Base-by-base conservation (phyloP, 306 rosid genomes). In the Fagus sylvatica region DNA sequence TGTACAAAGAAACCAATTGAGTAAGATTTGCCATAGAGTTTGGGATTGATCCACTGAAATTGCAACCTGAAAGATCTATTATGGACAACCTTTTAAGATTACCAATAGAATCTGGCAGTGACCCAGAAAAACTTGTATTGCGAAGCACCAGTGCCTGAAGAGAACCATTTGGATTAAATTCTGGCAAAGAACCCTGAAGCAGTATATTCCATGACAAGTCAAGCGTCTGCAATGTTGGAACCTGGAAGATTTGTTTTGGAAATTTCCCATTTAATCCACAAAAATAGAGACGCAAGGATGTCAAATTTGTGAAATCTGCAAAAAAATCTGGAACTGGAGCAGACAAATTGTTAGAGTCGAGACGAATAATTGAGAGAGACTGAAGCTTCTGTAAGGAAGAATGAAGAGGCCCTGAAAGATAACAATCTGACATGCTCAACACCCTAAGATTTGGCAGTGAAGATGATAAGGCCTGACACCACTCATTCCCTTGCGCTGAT, bases 371-470 rank as follows among this genome's bases (percentile, higher is more conserved):
- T 0, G 81, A 70, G 78, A 86, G 76, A 0, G 72, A 71, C 0
- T 0, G 61, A 56, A 86, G 86, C 28, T 80, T 80, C 79, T 0
- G 43, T 40, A 81, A n/a, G 1, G 81, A 69, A 1, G 2, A 15
- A 70, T 78, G 71, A 32, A 88, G 66, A 4, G 87, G 85, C 55
- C 91, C 89, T 2, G 76, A 13, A 15, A 88, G 74, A 65, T 32
- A 4, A 65, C 87, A 85, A 0, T 0, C 0, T 0, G 66, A 13
- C 84, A 88, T 75, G 71, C 76, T 70, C 41, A 88, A 2, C 32
- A 80, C 42, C 42, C 42, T 40, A 4, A 40, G 42, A 40, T 40
- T 40, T 40, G 42, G 42, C 42, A 40, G 46, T 41, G 46, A 41
- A 41, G 46, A 41, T 41, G 46, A 41, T 8, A 43, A 43, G 49